These are phyloP conservation scores for Inga oerstediana DNA, from an alignment of 306 rosid species.

Conservation along the genomic window DNA sequence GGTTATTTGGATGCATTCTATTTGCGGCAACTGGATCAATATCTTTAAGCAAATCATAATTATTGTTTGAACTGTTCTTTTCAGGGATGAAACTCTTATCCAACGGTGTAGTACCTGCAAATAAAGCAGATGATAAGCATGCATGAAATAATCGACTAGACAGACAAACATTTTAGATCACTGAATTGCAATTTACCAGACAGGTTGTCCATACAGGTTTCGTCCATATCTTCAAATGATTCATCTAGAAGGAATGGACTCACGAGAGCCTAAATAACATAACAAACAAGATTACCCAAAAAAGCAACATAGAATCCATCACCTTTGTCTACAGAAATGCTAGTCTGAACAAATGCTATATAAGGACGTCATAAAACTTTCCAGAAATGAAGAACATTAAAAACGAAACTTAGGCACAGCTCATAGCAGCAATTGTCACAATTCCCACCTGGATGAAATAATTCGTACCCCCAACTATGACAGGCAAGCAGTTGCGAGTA, in stretches of 20 bases:
- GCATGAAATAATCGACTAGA: constrained; percentile 7
- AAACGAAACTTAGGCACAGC: neutral
- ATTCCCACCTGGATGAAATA: constrained; percentile 82
- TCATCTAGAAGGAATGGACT: constrained; percentile 84
- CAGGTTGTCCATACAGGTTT: constrained; percentile 34
- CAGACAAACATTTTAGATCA: neutral
- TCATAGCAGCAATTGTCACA: neutral
- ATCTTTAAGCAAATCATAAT: constrained; percentile 64
- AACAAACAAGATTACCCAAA: neutral
- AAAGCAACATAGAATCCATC: constrained; percentile 4
- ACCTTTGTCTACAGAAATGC: constrained; percentile 2
- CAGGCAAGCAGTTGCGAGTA: constrained; percentile 71
- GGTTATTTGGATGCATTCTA: constrained; percentile 90
- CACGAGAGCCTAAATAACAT: constrained; percentile 72
- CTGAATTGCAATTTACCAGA: constrained; percentile 46
- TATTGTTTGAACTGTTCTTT: constrained; percentile 39
- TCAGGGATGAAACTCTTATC: constrained; percentile 35
- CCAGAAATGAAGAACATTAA: neutral
- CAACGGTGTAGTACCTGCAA: constrained; percentile 43
- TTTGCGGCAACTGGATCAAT: constrained; percentile 90
- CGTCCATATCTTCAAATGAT: constrained; percentile 50
- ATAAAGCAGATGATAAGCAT: neutral
- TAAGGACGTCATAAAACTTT: neutral
- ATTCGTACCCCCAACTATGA: constrained; percentile 93
- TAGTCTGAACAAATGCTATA: neutral